Evolutionary conservation across 129 eudicot species (phyloP), one percentile per base, ranked within the genome.

Genomic region (Artemisia annua): DNA sequence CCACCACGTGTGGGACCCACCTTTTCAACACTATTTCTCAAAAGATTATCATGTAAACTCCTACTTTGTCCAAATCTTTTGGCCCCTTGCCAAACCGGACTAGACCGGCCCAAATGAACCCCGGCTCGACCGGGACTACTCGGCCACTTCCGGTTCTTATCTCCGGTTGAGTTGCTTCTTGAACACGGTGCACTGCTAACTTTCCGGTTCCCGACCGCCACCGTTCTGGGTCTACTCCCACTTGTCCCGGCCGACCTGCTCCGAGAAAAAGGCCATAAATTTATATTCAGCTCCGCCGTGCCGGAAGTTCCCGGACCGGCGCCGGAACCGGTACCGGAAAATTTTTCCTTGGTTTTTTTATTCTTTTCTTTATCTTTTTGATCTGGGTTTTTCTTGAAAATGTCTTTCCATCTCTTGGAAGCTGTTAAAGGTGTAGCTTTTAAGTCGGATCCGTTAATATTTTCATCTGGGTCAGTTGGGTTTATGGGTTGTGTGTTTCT

Each of bases 121-220:
- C 97, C 97, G 9, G 66, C 44, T 2, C 98, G 85, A 20, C 82
- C 80, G 7, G 98, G 96, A 49, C 98, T 89, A 20, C 54, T 77
- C 3, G 89, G 96, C 96, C 91, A 85, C 32, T 79, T 85, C 72
- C 89, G 81, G 19, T 86, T 71, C 78, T 93, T 93, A 2, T 93
- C 98, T 0, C 98, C 97, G 17, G 90, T 82, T 1, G 98, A 94
- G 88, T 94, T 94, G 44, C 97, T 90, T 79, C 98, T 76, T 8
- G 98, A 94, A 54, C 98, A 94, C 59, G 98, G 98, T 22, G 98
- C 98, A 39, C 98, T 94, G 66, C 96, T 94, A 6, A 81, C 92
- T 63, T 94, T 94, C 86, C 98, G 76, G 70, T 77, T 65, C 0
- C 62, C 80, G 39, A 26, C 72, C 44, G 63, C 69, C 66, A 66